Base-by-base conservation (phyloP, 2,329 filamentous ascomycete species). In the Thielaviopsis euricoi region DNA sequence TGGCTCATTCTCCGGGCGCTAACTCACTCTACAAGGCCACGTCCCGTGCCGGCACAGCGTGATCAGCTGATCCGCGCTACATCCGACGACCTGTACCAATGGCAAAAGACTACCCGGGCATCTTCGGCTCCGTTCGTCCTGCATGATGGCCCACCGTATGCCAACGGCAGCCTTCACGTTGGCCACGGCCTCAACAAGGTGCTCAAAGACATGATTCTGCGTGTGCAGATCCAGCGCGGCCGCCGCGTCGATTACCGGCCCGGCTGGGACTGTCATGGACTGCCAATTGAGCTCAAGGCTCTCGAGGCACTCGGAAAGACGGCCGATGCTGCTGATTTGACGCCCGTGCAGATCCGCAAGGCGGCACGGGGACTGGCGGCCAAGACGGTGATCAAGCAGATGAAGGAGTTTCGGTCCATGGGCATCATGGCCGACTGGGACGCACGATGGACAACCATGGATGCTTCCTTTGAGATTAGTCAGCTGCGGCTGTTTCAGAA, bases 151-250 rank as follows among this genome's bases (percentile, higher is more conserved):
- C 93, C 93, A 0, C 93, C 93, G 0, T 98, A 97, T 69, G 93
- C 93, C 62, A 98, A 98, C 72, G 93, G 93, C 15, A 80, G 79
- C 51, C 78, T 98, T 10, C 93, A 98, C 67, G 82, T 94, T 61
- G 93, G 93, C 2, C 93, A 98, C 74, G 89, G 93, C 40, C 74
- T 98, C 67, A 98, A 98, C 71, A 98, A 98, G 73, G 85, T 97
- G 64, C 76, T 95, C 60, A 98, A 98, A 74, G 93, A 98, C 71
- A 87, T 97, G 66, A 87, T 95, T 61, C 77, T 89, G 64, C 81
- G 93, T 48, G 82, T 85, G 61, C 83, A 95, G 71, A 74, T 97
- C 61, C 82, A 87, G 61, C 79, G 85, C 66, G 93, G 77, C 64
- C 83, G 80, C 64, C 77, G 81, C 62, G 83, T 97, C 37, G 76